phyloP scores from a whole-genome alignment of 768 basidiomycete species.

The Inosperma sp. region DNA sequence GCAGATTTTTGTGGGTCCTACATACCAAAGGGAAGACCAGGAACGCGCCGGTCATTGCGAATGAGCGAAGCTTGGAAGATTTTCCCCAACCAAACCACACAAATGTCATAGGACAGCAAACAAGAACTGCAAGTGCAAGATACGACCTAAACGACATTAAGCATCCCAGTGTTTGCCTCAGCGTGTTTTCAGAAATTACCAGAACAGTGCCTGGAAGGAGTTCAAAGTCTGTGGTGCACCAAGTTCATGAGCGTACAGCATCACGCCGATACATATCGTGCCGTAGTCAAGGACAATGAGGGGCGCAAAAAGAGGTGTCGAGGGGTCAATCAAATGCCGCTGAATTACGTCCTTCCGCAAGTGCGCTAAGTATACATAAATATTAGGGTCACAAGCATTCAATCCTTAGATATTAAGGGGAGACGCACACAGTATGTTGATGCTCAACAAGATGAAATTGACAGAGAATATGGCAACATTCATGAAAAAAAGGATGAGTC shows the following conservation, averaged over 20 bases:
- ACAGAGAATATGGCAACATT: slow-evolving; percentile 2
- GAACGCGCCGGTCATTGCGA: slow-evolving; percentile 6
- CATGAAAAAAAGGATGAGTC: slow-evolving; percentile 2
- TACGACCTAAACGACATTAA: slow-evolving; percentile 1
- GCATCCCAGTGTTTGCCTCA: neutral
- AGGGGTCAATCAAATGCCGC: slow-evolving; percentile 1
- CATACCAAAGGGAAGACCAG: slow-evolving; percentile 7
- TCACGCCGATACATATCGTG: slow-evolving; percentile 5
- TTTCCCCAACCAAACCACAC: slow-evolving; percentile 6
- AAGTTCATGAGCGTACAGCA: slow-evolving; percentile 1
- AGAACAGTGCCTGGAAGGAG: neutral
- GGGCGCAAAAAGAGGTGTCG: slow-evolving; percentile 2
- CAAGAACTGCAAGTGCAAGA: neutral
- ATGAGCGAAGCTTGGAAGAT: slow-evolving; percentile 2
- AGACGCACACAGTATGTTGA: neutral
- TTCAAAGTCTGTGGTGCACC: neutral
- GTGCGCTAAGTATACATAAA: neutral
- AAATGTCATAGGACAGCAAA: slow-evolving; percentile 4
- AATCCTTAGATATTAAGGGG: neutral
- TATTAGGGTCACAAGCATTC: neutral
- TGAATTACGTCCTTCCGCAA: neutral
- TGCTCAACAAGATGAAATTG: slow-evolving; percentile 1
- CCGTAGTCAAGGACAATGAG: slow-evolving; percentile 3
- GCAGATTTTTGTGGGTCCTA: neutral
- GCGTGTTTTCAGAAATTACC: neutral